Evolutionary conservation across 768 basidiomycete genomes (phyloP), one percentile per base, ranked within the genome.

Genomic region (Russula compacta): DNA sequence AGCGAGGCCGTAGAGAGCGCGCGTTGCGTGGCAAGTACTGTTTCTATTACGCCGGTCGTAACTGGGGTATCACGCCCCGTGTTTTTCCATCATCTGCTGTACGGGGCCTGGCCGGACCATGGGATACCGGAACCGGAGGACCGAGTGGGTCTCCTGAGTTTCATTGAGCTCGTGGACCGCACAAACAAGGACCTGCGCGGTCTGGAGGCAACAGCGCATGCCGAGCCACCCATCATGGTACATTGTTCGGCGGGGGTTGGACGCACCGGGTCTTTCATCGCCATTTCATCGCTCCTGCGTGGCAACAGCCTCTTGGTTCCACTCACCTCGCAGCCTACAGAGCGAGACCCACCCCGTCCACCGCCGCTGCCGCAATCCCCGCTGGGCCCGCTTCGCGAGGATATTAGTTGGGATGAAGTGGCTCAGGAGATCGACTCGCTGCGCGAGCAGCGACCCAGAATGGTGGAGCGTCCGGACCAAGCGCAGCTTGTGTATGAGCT

Each of bases 191-290:
- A 81, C 63, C 66, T 67, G 29, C 64, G 72, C 10, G 70, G 72
- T 58, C 60, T 73, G 17, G 58, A 58, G 36, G 35, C 57, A 58
- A 66, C 68, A 21, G 68, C 67, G 35, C 80, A 85, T 65, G 75
- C 80, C 14, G 84, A 87, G 64, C 86, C 87, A n/a, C 90, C 90
- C 0, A 80, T 89, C 64, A 81, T 94, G 67, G 80, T 90, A 35
- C 83, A 88, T 63, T 95, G 92, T 69, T 92, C 90, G 32, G 92
- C 93, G 1, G 92, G 92, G 4, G 79, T 94, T 60, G 92, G 92
- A 3, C 81, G 92, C 39, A 92, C 92, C 4, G 92, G 92, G 17
- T 81, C 91, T 6, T 92, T 92, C 73, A 88, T 95, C 69, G 83
- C 88, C 0, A 69, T 92, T 43, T 83, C 83, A 9, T 93, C 91